phyloP scores from a whole-genome alignment of 352 stramenopile genomes.

The Aphanomyces invadans region DNA sequence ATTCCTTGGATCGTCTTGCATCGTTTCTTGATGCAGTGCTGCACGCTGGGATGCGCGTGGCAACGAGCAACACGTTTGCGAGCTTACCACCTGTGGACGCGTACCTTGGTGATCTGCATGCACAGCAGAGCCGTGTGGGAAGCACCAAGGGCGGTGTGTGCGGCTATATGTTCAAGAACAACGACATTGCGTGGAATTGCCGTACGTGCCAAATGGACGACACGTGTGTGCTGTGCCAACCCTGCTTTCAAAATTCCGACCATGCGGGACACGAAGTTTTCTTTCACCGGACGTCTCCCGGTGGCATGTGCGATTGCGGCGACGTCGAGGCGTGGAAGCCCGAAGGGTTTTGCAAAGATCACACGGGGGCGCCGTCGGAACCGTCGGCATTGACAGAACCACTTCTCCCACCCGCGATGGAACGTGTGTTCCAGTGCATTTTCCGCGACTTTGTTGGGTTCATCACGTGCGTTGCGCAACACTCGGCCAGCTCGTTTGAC shows the following conservation, averaged over 20 bases:
- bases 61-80: constrained; percentile 1
- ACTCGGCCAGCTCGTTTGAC: constrained; percentile 3
- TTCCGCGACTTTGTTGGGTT: constrained; percentile 15
- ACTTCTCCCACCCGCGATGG: neutral
- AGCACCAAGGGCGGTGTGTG: constrained; percentile 58
- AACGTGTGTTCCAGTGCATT: neutral
- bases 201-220: constrained; percentile 95
- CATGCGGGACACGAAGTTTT: constrained; percentile 92
- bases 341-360: constrained; percentile 89
- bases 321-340: constrained; percentile 95
- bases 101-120: constrained; percentile 20
- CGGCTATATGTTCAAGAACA: constrained; percentile 94
- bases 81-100: neutral
- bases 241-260: constrained; percentile 92
- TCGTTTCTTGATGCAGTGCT: constrained; percentile 49
- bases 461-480: constrained; percentile 12
- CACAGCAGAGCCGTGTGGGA: neutral
- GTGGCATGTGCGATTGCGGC: constrained; percentile 97
- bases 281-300: constrained; percentile 68
- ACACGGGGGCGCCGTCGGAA: constrained; percentile 33
- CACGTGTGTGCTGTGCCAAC: constrained; percentile 96
- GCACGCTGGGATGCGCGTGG: constrained; percentile 30
- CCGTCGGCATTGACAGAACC: neutral
- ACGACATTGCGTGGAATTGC: constrained; percentile 99
- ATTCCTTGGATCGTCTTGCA: constrained; percentile 27